Evolutionary conservation across 176 grass and related monocot species (phyloP).

Genomic region (Carex myosuroides): DNA sequence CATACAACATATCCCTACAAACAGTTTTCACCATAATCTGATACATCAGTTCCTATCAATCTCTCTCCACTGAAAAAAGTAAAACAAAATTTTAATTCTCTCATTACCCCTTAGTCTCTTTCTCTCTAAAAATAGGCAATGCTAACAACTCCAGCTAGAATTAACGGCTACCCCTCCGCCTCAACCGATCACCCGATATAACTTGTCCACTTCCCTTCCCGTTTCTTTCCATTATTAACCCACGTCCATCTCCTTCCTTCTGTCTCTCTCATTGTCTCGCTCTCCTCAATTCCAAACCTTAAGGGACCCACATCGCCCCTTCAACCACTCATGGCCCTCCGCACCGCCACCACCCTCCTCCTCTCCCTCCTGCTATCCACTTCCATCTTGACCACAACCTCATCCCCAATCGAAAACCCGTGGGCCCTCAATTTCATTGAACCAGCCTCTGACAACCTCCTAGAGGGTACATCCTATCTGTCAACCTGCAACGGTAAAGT

Average conservation of each 20-base stretch:
- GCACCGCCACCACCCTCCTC: neutral
- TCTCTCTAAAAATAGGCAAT: constrained; percentile 20
- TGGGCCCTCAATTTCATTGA: neutral
- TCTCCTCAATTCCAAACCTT: neutral
- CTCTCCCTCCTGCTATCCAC: constrained; percentile 22
- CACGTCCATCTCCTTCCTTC: neutral
- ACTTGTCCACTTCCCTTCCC: neutral
- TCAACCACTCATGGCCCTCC: constrained; percentile 23
- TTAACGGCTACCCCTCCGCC: constrained; percentile 2
- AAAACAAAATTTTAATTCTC: neutral
- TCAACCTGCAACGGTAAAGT: constrained; percentile 5
- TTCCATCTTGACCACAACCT: neutral
- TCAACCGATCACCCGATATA: constrained; percentile 2
- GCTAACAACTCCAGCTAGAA: constrained; percentile 8
- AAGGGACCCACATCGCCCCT: neutral
- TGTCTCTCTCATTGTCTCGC: constrained; percentile 19
- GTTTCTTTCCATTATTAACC: constrained; percentile 9
- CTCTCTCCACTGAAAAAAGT: neutral
- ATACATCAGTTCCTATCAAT: neutral
- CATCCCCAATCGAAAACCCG: neutral
- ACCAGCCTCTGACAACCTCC: neutral
- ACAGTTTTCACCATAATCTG: neutral
- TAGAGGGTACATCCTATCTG: neutral
- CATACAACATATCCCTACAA: neutral
- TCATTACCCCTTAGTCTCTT: neutral